Conservation (phyloP, 2,329 filamentous ascomycete species). For the Thelonectria rubi region DNA sequence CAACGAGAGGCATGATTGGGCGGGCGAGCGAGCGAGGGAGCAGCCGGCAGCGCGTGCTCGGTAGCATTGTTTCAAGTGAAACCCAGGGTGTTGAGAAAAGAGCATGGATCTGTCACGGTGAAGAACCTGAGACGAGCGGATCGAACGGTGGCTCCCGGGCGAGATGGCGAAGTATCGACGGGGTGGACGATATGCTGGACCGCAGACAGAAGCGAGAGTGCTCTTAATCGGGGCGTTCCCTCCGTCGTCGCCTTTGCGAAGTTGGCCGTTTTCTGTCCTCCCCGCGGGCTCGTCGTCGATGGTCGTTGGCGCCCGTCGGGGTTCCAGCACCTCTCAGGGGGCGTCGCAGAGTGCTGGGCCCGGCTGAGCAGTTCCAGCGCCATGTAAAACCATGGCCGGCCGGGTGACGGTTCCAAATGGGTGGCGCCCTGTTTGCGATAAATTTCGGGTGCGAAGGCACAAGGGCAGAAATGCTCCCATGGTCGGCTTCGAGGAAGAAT, state of each 20-base stretch:
- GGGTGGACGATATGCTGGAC: constrained; percentile 3
- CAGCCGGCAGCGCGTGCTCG: constrained; percentile 29
- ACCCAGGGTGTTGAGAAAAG: constrained; percentile 54
- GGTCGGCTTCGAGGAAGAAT: constrained; percentile 15
- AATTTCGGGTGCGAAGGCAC: not conserved
- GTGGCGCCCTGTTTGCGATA: constrained; percentile 1
- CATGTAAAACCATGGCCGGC: constrained; percentile 18
- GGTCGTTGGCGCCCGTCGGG: constrained; percentile 2
- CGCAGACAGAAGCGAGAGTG: not conserved
- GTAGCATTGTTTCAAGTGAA: constrained; percentile 56
- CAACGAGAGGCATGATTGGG: constrained; percentile 36
- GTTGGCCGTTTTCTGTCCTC: constrained; percentile 6
- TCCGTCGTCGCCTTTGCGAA: not conserved
- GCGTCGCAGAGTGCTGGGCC: constrained; percentile 16
- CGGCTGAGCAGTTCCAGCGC: constrained; percentile 10
- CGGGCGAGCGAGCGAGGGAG: constrained; percentile 21
- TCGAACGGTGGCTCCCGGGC: constrained; percentile 10
- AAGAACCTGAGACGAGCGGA: constrained; percentile 37
- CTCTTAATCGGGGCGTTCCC: constrained; percentile 10
- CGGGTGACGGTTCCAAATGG: constrained; percentile 7
- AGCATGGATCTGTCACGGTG: constrained; percentile 34
- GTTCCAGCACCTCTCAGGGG: not conserved
- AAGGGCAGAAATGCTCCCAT: not conserved
- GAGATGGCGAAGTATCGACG: constrained; percentile 5
- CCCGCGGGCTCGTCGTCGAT: not conserved